Percentiles rank a stretch among this genome's conserved stretches.
Conservation (phyloP, 495 filamentous ascomycete genomes). For the Tricharina praecox region DNA sequence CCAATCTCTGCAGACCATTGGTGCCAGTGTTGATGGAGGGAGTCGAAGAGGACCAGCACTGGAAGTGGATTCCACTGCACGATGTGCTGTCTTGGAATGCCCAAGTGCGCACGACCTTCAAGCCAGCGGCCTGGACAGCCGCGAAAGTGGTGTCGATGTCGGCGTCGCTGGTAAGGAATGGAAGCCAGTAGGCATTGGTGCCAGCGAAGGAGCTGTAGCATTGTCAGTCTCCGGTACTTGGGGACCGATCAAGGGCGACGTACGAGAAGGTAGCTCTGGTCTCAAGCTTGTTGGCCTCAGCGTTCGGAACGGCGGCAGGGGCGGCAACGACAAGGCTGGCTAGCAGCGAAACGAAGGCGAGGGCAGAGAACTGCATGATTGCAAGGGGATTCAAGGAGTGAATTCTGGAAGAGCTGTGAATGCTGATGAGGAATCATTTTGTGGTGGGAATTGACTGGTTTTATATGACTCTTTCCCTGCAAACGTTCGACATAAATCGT, state of each 20-base stretch:
- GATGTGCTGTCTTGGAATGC: slow-evolving; percentile 49
- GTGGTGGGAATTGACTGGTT: too few relatives aligned
- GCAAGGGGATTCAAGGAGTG: too few relatives aligned
- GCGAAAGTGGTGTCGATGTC: slow-evolving; percentile 44
- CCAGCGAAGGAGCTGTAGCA: slow-evolving; percentile 43
- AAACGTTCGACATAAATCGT: too few relatives aligned
- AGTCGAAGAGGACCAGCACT: slow-evolving; percentile 36
- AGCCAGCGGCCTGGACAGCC: slow-evolving; percentile 35
- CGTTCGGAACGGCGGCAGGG: too few relatives aligned
- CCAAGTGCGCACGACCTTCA: slow-evolving; percentile 56
- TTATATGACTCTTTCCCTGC: too few relatives aligned
- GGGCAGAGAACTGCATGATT: background rate
- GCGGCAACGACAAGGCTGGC: background rate
- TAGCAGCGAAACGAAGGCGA: background rate
- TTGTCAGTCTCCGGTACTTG: too few relatives aligned
- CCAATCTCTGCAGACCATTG: slow-evolving; percentile 49
- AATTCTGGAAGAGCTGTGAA: too few relatives aligned
- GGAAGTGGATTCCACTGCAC: slow-evolving; percentile 39
- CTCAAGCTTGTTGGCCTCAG: too few relatives aligned
- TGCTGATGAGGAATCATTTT: too few relatives aligned
- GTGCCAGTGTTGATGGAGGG: slow-evolving; percentile 50
- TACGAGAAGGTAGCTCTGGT: too few relatives aligned
- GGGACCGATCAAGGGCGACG: too few relatives aligned
- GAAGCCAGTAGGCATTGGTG: slow-evolving; percentile 60
- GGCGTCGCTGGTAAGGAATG: slow-evolving; percentile 45